These are phyloP conservation scores for Nadsonia commutata DNA, from an alignment of 1,139 yeast genomes.

Conservation along the genomic window DNA sequence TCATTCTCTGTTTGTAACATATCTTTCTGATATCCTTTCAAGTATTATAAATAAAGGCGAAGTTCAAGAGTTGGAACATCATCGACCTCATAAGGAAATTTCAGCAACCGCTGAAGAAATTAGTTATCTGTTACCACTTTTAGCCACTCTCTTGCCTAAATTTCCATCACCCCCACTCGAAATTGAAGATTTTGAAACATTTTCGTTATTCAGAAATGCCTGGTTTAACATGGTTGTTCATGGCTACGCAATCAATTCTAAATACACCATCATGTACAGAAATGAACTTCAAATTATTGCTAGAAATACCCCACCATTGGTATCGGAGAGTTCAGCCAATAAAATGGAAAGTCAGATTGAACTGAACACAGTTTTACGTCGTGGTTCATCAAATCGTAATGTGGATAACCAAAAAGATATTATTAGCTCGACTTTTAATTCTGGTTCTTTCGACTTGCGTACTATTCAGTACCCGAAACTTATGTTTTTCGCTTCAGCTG, in stretches of 20 bases:
- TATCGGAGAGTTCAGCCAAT: slow-evolving; percentile 73
- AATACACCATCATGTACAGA: slow-evolving; percentile 33
- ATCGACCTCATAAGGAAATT: slow-evolving; percentile 66
- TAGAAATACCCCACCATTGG: slow-evolving; percentile 79
- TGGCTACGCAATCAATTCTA: slow-evolving; percentile 59
- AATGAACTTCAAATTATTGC: slow-evolving; percentile 57
- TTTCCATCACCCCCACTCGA: slow-evolving; percentile 30
- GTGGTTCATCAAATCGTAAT: slow-evolving; percentile 78
- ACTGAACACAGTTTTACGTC: slow-evolving; percentile 74
- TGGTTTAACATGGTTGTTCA: slow-evolving; percentile 94
- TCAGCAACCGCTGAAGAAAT: slow-evolving; percentile 67
- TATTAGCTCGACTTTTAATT: slow-evolving; percentile 16
- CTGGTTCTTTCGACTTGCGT: slow-evolving; percentile 23
- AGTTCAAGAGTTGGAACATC: slow-evolving; percentile 64
- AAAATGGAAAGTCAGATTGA: slow-evolving; percentile 87
- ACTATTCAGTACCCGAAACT: slow-evolving; percentile 62
- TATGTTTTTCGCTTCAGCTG: slow-evolving; percentile 77
- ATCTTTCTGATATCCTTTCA: slow-evolving; percentile 50
- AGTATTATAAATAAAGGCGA: slow-evolving; percentile 71
- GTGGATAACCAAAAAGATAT: slow-evolving; percentile 62
- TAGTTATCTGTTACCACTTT: slow-evolving; percentile 50
- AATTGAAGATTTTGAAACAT: slow-evolving; percentile 32
- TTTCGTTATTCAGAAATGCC: slow-evolving; percentile 60
- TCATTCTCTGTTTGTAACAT: slow-evolving; percentile 38
- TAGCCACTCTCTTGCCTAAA: slow-evolving; percentile 61